phyloP scores from a whole-genome alignment of 1,139 yeast species.

The Kluyveromyces sp. region DNA sequence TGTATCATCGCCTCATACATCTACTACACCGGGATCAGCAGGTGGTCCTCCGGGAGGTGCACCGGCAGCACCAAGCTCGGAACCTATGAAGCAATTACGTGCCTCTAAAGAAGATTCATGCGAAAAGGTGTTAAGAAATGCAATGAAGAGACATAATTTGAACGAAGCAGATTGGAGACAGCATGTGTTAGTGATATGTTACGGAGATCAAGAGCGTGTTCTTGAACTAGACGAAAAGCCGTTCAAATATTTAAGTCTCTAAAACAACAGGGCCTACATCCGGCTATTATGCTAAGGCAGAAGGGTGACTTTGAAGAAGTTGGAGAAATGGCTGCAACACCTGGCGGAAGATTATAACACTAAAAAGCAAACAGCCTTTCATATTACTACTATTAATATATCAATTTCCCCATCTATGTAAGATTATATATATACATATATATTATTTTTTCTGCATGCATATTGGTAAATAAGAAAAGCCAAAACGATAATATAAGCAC shows the following conservation, averaged over 20 bases:
- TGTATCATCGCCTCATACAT: background rate
- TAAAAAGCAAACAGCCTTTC: too few species aligned
- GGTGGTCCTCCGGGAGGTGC: background rate
- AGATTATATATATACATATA: background rate
- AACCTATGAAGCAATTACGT: conserved; percentile 77
- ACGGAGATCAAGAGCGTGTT: conserved; percentile 84
- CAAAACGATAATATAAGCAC: background rate
- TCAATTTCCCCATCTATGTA: background rate
- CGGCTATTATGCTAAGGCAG: conserved; percentile 88
- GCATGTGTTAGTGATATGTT: conserved; percentile 82
- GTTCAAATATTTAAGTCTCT: conserved; percentile 75
- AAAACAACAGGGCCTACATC: conserved; percentile 80
- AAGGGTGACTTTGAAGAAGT: conserved; percentile 45
- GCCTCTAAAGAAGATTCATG: conserved; percentile 93
- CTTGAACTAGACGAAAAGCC: conserved; percentile 84
- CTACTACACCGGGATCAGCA: conserved; percentile 2
- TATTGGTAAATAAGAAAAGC: too few species aligned
- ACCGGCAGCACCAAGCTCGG: conserved; percentile 28
- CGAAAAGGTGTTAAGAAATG: conserved; percentile 78
- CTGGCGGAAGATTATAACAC: conserved; percentile 26
- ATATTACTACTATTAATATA: background rate
- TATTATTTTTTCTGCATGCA: too few species aligned
- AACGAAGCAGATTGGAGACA: conserved; percentile 80
- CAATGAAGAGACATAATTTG: conserved; percentile 78
- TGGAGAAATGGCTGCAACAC: conserved; percentile 20